Base-by-base conservation (phyloP, 495 filamentous ascomycete species). In the Opeltia flavorubescens region DNA sequence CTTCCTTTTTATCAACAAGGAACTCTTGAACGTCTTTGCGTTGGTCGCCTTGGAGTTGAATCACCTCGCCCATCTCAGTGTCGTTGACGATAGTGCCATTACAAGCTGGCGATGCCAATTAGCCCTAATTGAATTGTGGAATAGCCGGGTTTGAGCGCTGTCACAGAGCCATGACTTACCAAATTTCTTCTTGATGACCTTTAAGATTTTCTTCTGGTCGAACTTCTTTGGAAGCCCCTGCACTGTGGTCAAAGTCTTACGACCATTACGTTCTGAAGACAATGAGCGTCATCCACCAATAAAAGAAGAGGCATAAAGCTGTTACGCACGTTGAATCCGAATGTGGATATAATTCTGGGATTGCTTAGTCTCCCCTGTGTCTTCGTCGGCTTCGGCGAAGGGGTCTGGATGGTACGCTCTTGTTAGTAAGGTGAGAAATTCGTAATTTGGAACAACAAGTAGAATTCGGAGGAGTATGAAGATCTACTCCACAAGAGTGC, bases 381-480 rank as follows among this genome's bases (percentile, higher is more conserved):
- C 87, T 78, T 94, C 89, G 85, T 96, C 91, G 81, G 89, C 93
- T 85, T 98, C 91, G 82, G 91, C 91, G 89, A 98, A 98, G 83
- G 91, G 91, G 84, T 98, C 89, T 95, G 65, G n/a, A n/a, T n/a
- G n/a, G n/a, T n/a, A n/a, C n/a, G n/a, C n/a, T n/a, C n/a, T n/a
- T n/a, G n/a, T n/a, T n/a, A n/a, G n/a, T n/a, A n/a, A n/a, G n/a
- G n/a, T n/a, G n/a, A n/a, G n/a, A n/a, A n/a, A n/a, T n/a, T n/a
- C n/a, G n/a, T n/a, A n/a, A n/a, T n/a, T n/a, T n/a, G n/a, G n/a
- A n/a, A n/a, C n/a, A n/a, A n/a, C n/a, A n/a, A n/a, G n/a, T n/a
- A n/a, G n/a, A n/a, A n/a, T n/a, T n/a, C 91, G 89, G 96, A 96
- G 83, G 91, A 91, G 84, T 96, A 89, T 95, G 64, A 59, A 45